phyloP scores from a whole-genome alignment of 23 red algal species.

The Gracilaria vermiculophylla region DNA sequence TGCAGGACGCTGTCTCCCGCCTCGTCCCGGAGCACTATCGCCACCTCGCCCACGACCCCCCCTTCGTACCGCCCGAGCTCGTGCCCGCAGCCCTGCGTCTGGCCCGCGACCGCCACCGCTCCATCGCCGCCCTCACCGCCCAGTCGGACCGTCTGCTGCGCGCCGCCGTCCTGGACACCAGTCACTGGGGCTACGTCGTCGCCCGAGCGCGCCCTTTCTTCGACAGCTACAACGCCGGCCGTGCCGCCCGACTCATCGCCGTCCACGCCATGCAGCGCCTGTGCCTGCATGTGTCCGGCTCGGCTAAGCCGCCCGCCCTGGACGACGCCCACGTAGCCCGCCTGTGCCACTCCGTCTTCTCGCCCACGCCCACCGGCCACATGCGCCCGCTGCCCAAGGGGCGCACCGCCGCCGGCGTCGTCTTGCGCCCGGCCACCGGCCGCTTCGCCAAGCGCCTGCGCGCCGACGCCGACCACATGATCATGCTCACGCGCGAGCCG shows the following conservation, averaged over 20 bases:
- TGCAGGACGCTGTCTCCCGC: neutral
- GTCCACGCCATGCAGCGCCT: slow-evolving; percentile 35
- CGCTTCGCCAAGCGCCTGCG: slow-evolving; percentile 50
- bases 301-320: neutral
- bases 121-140: neutral
- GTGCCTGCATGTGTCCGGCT: slow-evolving; percentile 32
- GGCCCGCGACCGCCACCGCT: neutral
- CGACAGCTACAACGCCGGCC: neutral
- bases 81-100: neutral
- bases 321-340: slow-evolving; percentile 7
- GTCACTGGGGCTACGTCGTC: slow-evolving; percentile 58
- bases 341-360: neutral
- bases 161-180: slow-evolving; percentile 5
- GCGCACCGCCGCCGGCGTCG: slow-evolving; percentile 28
- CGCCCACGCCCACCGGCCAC: neutral
- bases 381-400: slow-evolving; percentile 40
- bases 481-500: slow-evolving; percentile 53
- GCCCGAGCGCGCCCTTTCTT: neutral
- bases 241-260: neutral
- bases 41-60: neutral
- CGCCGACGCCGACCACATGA: neutral
- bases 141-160: slow-evolving; percentile 28
- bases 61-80: neutral
- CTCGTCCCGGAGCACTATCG: neutral
- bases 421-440: slow-evolving; percentile 50